Evolutionary conservation across 2,329 filamentous ascomycete species (phyloP), one percentile per base, ranked within the genome.

Genomic region (Ophiobolus disseminans): DNA sequence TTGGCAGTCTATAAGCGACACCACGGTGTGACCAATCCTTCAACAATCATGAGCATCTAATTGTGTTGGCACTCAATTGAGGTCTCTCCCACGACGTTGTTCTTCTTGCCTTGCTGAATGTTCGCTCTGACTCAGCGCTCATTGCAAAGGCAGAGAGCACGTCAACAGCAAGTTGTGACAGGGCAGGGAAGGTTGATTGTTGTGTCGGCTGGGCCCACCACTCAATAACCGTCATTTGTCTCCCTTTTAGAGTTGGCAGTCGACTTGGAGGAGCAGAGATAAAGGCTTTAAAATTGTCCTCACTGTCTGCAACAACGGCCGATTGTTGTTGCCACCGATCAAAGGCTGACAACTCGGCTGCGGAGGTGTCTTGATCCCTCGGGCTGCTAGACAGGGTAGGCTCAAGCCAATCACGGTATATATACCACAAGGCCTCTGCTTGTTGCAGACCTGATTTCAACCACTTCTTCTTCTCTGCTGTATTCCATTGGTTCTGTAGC

Each of bases 141-240:
- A 54, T 41, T 46, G 41, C 40, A 3, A 40, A 45, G 31, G 48
- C 48, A 30, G 36, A 54, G 28, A 54, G 47, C 22, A 54, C 41
- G 16, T 54, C 35, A 36, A 54, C 41, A 16, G 32, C 32, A 14
- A 52, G 20, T 16, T 13, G 9, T 26, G 37, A 47, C 6, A 52
- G 38, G 19, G 16, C 20, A 36, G 40, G 45, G 34, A 25, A 52
- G 20, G 23, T 42, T 28, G n/a, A 26, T 23, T 34, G 16, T 22
- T 49, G 40, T 31, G 21, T 14, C 14, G 42, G 10, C n/a, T 36
- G 39, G 21, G 40, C 20, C 45, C 30, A 49, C 45, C 40, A 49
- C 23, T 49, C 19, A 34, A 49, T 37, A 40, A 34, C 36, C 7
- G 7, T 26, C 23, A 35, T 17, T 35, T 20, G 14, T 37, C 16